Base-by-base conservation (phyloP, 441 rosid species). In the Pelargonium cotyledonis region DNA sequence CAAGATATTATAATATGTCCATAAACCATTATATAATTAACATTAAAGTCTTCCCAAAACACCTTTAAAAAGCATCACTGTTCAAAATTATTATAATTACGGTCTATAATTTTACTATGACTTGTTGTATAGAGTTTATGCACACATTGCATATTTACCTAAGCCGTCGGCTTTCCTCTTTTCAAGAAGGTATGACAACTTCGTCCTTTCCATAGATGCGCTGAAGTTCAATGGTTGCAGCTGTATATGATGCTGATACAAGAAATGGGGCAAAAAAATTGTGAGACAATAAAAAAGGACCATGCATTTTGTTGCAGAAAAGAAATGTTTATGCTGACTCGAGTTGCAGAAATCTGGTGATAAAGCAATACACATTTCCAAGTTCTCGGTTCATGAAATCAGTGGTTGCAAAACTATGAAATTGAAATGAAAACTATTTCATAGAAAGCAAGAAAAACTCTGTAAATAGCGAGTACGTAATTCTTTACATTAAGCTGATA, bases 201-300 rank as follows among this genome's bases (percentile, higher is more conserved):
- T 82, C 90, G 68, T 84, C 87, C 69, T 79, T 85, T 31, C 95
- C 90, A 73, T 89, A 89, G 75, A 89, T 89, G 31, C 92, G 95
- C 75, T 85, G 90, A 79, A 89, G 95, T 76, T 89, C 95, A 55
- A 87, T 82, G 47, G 89, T 85, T 9, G 94, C 94, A 0, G 89
- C 94, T 83, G 83, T 86, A 72, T 82, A 88, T 65, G 94, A 88
- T 73, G 82, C 91, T 88, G 85, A 29, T 18, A 72, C 68, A 51
- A 65, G 40, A 10, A 46, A 57, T 49, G 6, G 11, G 35, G 65
- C 72, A 21, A 46, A 65, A 57, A 68, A 67, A 21, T 3, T 63
- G 70, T 57, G 29, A 9, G 51, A 66, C 69, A 51, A 60, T 41
- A 58, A 5, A 40, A 38, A 11, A 38, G 5, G 9, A 15, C n/a